Conservation (phyloP, 2,329 filamentous ascomycete species). For the Sphaerulina musiva region DNA sequence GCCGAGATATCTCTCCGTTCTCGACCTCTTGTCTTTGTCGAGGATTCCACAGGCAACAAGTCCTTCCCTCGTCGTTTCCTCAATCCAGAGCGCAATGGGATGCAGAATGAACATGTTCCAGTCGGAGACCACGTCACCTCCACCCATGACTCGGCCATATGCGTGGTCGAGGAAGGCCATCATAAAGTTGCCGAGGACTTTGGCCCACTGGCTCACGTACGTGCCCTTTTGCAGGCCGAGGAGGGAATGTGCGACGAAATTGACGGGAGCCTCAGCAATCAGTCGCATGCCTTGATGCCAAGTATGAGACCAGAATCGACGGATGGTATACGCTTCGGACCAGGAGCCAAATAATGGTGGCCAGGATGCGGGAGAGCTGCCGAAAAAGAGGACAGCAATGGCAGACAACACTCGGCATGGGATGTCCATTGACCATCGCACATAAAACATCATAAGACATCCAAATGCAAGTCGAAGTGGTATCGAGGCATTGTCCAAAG, state of each 20-base stretch:
- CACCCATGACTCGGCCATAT: constrained; percentile 1
- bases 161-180: constrained; percentile 7
- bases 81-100: constrained; percentile 1
- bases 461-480: not conserved
- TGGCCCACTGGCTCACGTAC: not conserved
- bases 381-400: not conserved
- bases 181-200: constrained; percentile 1
- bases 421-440: constrained; percentile 2
- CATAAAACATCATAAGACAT: not conserved
- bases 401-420: constrained; percentile 1
- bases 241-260: not conserved
- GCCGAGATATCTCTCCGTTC: not conserved
- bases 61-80: not conserved
- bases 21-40: not conserved
- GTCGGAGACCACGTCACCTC: not conserved
- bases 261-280: constrained; percentile 1
- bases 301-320: constrained; percentile 5
- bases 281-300: constrained; percentile 6
- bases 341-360: constrained; percentile 1
- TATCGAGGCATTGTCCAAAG: not conserved
- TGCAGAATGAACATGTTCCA: not conserved
- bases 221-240: not conserved
- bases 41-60: not conserved
- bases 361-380: not conserved
- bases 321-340: not conserved